These are phyloP conservation scores for Conticribra weissflogii DNA, from an alignment of 108 stramenopile genomes.

Conservation along the genomic window DNA sequence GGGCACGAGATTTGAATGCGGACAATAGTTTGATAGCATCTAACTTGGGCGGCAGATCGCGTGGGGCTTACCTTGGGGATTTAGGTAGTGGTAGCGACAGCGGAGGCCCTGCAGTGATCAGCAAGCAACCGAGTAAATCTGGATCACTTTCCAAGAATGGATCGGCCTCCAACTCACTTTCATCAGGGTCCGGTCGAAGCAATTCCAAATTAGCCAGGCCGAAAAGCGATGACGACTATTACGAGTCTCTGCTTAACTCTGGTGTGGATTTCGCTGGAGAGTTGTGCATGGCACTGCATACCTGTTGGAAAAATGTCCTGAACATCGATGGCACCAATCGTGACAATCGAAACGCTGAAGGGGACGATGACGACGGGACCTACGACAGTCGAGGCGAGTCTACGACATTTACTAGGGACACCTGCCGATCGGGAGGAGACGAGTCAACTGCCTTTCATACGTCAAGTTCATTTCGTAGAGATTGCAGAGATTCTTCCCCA, in stretches of 20 bases:
- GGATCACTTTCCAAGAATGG: neutral
- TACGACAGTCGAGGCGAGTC: slow-evolving; percentile 2
- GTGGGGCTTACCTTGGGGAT: neutral
- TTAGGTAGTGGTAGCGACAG: neutral
- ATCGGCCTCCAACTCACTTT: neutral
- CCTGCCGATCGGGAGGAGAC: slow-evolving; percentile 1
- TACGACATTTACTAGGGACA: neutral
- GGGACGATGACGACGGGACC: neutral
- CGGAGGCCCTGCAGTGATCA: neutral
- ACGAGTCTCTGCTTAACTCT: slow-evolving; percentile 1
- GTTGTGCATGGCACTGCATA: slow-evolving; percentile 8
- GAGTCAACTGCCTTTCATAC: slow-evolving; percentile 19
- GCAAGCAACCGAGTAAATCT: neutral
- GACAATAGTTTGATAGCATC: neutral
- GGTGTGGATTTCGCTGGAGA: slow-evolving; percentile 11
- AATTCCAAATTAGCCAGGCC: neutral
- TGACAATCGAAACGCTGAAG: neutral
- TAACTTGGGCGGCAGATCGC: neutral
- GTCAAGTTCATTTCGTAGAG: slow-evolving; percentile 4
- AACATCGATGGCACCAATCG: neutral
- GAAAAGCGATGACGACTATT: slow-evolving; percentile 11
- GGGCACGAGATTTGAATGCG: neutral
- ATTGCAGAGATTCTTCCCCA: neutral
- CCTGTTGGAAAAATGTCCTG: slow-evolving; percentile 1
- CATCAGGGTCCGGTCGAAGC: neutral